phyloP scores from a whole-genome alignment of 768 basidiomycete species.

The Leccinum obscurum region DNA sequence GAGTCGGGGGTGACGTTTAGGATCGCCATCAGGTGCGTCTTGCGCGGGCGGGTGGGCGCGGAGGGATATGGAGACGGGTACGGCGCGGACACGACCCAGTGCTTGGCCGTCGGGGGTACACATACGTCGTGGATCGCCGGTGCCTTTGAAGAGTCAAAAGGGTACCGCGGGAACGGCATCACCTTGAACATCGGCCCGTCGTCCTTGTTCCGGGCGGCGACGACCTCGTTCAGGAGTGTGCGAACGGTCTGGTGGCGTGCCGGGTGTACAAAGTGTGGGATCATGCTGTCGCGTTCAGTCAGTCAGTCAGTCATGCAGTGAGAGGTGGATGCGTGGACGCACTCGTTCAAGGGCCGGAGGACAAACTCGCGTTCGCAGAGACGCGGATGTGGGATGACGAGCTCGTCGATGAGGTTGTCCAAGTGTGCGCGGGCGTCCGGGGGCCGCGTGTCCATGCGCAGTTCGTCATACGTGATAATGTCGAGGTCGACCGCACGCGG shows the following conservation, averaged over 20 bases:
- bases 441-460: conserved; percentile 57
- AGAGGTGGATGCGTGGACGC: conserved; percentile 5
- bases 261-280: conserved; percentile 75
- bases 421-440: conserved; percentile 43
- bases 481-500: conserved; percentile 92
- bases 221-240: conserved; percentile 44
- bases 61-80: conserved; percentile 1
- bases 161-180: conserved; percentile 68
- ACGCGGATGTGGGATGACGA: conserved; percentile 84
- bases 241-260: conserved; percentile 46
- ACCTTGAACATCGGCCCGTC: conserved; percentile 65
- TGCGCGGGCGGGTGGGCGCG: conserved; percentile 24
- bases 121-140: conserved; percentile 10
- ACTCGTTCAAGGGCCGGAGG: conserved; percentile 87
- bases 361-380: conserved; percentile 90
- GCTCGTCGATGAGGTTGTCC: conserved; percentile 61
- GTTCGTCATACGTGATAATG: conserved; percentile 70
- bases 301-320: background rate
- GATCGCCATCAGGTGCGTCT: conserved; percentile 85
- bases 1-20: conserved; percentile 95
- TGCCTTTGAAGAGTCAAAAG: conserved; percentile 25
- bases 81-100: conserved; percentile 28
- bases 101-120: conserved; percentile 22
- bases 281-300: conserved; percentile 56
- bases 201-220: conserved; percentile 28